A percentile compares a stretch with the other conserved stretches of the same genome.
phyloP scores from a whole-genome alignment of 2,329 filamentous ascomycete genomes.

The Alternaria ethzedia region DNA sequence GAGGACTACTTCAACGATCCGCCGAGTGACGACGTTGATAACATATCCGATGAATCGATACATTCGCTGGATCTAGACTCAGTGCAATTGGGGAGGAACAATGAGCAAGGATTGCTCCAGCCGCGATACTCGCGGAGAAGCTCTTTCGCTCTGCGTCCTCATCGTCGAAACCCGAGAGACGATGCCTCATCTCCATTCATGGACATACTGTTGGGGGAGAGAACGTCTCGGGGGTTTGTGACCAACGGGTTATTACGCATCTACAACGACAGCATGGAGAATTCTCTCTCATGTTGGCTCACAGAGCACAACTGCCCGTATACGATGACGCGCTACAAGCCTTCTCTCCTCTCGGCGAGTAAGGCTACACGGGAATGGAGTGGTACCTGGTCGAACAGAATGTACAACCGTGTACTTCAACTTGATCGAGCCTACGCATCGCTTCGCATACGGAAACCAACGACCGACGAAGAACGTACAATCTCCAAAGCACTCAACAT shows the following conservation, averaged over 20 bases:
- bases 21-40: not conserved
- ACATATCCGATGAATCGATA: not conserved
- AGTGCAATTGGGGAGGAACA: not conserved
- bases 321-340: conserved; percentile 26
- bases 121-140: not conserved
- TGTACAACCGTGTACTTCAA: conserved; percentile 56
- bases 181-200: conserved; percentile 27
- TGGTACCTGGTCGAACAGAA: conserved; percentile 47
- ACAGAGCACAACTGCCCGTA: conserved; percentile 62
- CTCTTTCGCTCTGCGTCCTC: not conserved
- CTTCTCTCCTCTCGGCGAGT: conserved; percentile 28
- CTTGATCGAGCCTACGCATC: conserved; percentile 49
- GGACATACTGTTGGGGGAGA: conserved; percentile 39
- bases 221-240: conserved; percentile 30
- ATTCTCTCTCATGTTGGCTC: conserved; percentile 61
- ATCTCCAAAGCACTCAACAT: conserved; percentile 56
- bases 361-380: conserved; percentile 51
- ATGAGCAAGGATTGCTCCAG: not conserved
- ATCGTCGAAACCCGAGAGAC: not conserved
- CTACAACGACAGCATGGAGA: conserved; percentile 62
- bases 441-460: conserved; percentile 47
- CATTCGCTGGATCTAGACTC: not conserved
- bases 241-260: conserved; percentile 55
- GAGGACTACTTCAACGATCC: not conserved
- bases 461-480: conserved; percentile 47